Conservation (phyloP, 2,329 filamentous ascomycete genomes). For the Diaporthe citrichinensis region DNA sequence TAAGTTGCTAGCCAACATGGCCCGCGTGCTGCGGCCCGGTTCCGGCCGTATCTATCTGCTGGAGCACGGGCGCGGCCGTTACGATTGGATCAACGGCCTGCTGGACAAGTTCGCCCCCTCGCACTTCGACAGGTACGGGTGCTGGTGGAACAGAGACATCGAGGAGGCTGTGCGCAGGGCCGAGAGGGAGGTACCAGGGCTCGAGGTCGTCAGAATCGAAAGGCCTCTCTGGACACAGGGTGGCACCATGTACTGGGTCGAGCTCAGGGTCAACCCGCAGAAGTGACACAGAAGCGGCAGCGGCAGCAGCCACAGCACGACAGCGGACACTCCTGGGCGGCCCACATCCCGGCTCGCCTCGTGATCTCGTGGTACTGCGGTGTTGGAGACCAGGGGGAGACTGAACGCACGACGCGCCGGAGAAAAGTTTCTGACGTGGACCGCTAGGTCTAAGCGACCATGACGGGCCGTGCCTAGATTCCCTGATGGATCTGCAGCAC, state of each 20-base stretch:
- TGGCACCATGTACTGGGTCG: slow-evolving; percentile 72
- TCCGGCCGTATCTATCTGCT: slow-evolving; percentile 73
- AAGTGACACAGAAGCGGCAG: slow-evolving; percentile 17
- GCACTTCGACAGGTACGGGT: slow-evolving; percentile 73
- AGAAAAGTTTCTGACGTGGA: background rate
- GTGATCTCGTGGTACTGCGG: slow-evolving; percentile 16
- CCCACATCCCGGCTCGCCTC: slow-evolving; percentile 14
- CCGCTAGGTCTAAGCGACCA: slow-evolving; percentile 5
- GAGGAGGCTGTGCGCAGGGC: slow-evolving; percentile 67
- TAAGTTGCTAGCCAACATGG: slow-evolving; percentile 67
- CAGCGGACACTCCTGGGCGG: background rate
- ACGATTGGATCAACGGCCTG: slow-evolving; percentile 66
- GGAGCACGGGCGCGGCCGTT: slow-evolving; percentile 73
- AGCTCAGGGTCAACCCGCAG: slow-evolving; percentile 60
- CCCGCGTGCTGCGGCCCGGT: slow-evolving; percentile 63
- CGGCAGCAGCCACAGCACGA: background rate
- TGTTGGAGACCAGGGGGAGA: background rate
- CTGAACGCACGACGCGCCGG: background rate
- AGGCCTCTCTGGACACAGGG: slow-evolving; percentile 66
- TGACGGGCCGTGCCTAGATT: slow-evolving; percentile 33
- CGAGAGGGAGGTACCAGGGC: slow-evolving; percentile 61
- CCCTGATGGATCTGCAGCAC: slow-evolving; percentile 20
- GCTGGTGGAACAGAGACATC: slow-evolving; percentile 79
- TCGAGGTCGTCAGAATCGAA: slow-evolving; percentile 69
- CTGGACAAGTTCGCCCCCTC: slow-evolving; percentile 68